Evolutionary conservation across 2,329 filamentous ascomycete genomes (phyloP), one percentile per base, ranked within the genome.

Genomic region (Fusarium praegraminearum): DNA sequence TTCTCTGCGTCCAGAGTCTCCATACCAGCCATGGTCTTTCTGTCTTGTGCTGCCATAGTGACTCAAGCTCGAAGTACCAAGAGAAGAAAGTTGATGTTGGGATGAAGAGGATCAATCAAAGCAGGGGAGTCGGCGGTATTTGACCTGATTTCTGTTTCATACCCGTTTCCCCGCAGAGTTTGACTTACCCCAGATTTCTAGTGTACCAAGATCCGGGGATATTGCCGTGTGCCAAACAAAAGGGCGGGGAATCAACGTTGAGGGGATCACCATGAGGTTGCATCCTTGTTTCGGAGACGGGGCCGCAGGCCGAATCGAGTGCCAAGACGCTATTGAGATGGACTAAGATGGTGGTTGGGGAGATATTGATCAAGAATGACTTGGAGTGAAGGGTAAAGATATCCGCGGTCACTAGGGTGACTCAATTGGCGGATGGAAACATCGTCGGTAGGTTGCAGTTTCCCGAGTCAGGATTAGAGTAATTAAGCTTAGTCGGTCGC

Each of bases 1-100:
- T 69, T 73, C 60, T 72, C 70, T 33, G 57, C 49, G 24, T 72
- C 70, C 32, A 60, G 28, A 36, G 60, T 33, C 30, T 67, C 62
- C 5, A 49, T 20, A 24, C 38, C 32, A n/a, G 32, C 43, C 6
- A 45, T 47, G 20, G 52, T 40, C 54, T 72, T 69, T 24, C 58
- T 56, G 20, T 65, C 52, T 36, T 36, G 46, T 26, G 54, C 30
- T 28, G 54, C 36, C 70, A 72, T 73, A 24, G 12, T 68, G 24
- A 38, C 24, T 40, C 24, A 28, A 54, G 26, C 28, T 35, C n/a
- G 16, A 46, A n/a, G 38, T 20, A 5, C 16, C 24, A 47, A 47
- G 24, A 45, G 32, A 22, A 51, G 26, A n/a, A 22, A 28, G 40
- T 32, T 41, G 26, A 20, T 16, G 32, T 32, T 45, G 45, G n/a